phyloP scores from a whole-genome alignment of 192 early-diverging fungal species.

The Gaertneriomyces sp. region DNA sequence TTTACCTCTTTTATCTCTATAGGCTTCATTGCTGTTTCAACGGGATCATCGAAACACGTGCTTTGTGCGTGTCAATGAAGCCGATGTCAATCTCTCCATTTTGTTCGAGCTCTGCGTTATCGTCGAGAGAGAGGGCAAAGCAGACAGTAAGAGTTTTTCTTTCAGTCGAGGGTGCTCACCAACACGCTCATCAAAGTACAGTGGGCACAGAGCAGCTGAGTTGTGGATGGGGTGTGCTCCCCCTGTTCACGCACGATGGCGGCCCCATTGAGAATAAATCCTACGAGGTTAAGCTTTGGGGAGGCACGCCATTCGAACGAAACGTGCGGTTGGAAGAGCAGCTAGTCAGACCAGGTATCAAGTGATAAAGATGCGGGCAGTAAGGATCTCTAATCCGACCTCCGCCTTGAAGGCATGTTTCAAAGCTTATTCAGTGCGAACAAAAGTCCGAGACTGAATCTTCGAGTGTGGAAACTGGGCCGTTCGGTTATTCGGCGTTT shows the following conservation, averaged over 20 bases:
- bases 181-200: neutral
- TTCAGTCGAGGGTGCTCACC: neutral
- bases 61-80: slow-evolving; percentile 41
- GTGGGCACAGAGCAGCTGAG: slow-evolving; percentile 22
- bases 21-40: slow-evolving; percentile 47
- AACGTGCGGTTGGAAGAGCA: slow-evolving; percentile 27
- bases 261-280: slow-evolving; percentile 45
- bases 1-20: neutral
- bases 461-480: slow-evolving; percentile 47
- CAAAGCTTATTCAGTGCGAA: slow-evolving; percentile 28
- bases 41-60: slow-evolving; percentile 50
- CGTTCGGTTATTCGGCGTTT: slow-evolving; percentile 33
- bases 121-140: slow-evolving; percentile 27
- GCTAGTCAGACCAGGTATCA: slow-evolving; percentile 28
- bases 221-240: slow-evolving; percentile 51
- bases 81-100: slow-evolving; percentile 43
- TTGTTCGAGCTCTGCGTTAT: slow-evolving; percentile 49
- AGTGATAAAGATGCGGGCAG: neutral
- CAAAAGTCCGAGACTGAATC: slow-evolving; percentile 35
- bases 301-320: slow-evolving; percentile 46
- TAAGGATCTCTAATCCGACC: neutral
- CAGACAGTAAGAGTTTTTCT: neutral
- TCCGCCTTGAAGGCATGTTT: slow-evolving; percentile 23
- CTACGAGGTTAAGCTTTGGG: slow-evolving; percentile 44
- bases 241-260: slow-evolving; percentile 46